Base-by-base conservation (phyloP, 768 basidiomycete genomes). In the Boletus reticulatus region DNA sequence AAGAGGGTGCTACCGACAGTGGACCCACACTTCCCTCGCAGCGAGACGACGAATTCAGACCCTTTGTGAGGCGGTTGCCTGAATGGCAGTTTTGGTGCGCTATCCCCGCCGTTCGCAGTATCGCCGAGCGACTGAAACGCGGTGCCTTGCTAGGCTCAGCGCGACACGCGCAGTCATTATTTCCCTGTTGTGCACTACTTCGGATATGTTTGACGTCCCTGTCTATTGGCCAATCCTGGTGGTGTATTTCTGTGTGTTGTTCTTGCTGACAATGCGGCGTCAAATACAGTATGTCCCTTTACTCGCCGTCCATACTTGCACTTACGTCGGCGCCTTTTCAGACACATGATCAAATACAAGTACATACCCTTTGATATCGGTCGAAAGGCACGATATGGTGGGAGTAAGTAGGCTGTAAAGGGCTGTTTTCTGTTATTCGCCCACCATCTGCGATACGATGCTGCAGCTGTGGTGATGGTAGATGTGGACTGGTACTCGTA, bases 211-310 rank as follows among this genome's bases (percentile, higher is more conserved):
- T 62, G 95, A 98, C 70, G 89, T 99, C 20, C 96, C 97, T 8
- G 97, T 98, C 22, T 98, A 97, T 76, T 98, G 97, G 95, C 97
- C 97, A 9, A 98, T 99, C 72, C 84, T 99, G 52, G 86, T 98
- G 63, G 78, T 98, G 55, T 99, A 99, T 77, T 99, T 98, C 80
- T 90, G 90, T 72, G 88, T 94, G 42, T 81, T 98, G 52, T 98
- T 98, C 68, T 83, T 91, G 20, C 77, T 98, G 63, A 98, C 96
- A 5, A 96, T 99, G 93, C 83, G 94, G 59, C 78, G 94, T 58
- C 94, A 98, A 74, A 94, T 98, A 61, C 92, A 93, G 94, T 96
- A 70, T 65, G 94, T 67, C 37, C 17, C 10, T 13, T 27, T 29
- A n/a, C 24, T 38, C 19, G 8, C 5, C 34, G 6, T 22, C 8